Conservation (phyloP, 345 rosid genomes). For the Eucalyptus erythrocorys region DNA sequence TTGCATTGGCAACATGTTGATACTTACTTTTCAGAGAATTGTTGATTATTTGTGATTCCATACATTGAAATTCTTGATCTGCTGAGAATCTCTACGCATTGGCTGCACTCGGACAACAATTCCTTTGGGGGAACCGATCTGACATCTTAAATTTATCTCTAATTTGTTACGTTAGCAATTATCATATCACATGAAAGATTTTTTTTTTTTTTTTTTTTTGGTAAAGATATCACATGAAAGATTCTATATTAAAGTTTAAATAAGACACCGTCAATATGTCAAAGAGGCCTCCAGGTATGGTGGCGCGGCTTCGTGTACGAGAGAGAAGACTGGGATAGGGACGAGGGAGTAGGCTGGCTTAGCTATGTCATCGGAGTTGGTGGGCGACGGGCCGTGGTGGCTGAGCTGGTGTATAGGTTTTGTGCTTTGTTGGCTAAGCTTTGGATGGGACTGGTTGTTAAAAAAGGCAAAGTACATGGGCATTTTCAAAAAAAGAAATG, state of each 20-base stretch:
- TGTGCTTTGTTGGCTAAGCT: not conserved
- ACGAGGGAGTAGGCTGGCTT: not conserved
- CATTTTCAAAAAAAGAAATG: not conserved
- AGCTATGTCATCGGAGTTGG: not conserved
- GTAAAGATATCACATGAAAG: too few relatives aligned
- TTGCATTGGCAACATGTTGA: not conserved
- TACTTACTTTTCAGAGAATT: not conserved
- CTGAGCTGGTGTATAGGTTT: not conserved
- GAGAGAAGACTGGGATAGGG: not conserved
- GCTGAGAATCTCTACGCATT: not conserved
- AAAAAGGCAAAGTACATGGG: fast-evolving
- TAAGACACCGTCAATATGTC: not conserved
- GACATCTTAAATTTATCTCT: not conserved
- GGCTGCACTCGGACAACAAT: not conserved
- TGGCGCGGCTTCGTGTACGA: not conserved
- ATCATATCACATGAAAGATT: not conserved
- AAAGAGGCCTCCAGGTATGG: not conserved
- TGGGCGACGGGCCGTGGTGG: fast-evolving
- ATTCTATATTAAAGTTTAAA: not conserved
- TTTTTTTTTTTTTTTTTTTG: too few relatives aligned
- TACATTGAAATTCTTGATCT: not conserved
- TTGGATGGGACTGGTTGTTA: not conserved
- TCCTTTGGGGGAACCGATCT: not conserved
- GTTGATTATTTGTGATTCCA: not conserved
- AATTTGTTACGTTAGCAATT: not conserved